Base-by-base conservation (phyloP, 306 rosid genomes). In the Sicyos edulis region DNA sequence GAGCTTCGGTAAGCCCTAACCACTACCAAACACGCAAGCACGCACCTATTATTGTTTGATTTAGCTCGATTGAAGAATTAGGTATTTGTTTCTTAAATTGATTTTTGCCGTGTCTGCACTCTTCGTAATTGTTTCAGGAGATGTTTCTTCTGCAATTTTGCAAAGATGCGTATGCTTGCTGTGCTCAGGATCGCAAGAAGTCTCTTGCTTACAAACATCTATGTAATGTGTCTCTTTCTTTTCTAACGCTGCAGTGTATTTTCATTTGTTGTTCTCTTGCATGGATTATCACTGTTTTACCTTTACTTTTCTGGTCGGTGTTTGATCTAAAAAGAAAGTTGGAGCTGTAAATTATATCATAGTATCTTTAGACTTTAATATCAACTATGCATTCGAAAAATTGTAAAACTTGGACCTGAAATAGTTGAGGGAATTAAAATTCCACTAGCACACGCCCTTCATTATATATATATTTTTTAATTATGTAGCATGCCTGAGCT, bases 121-220 rank as follows among this genome's bases (percentile, higher is more conserved):
- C 71, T 9, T 19, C 22, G 32, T 51, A 14, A 44, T 75, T 57
- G 71, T 77, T 80, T 75, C 85, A 93, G 98, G 98, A 87, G 91
- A 90, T 81, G 85, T 93, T 93, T 42, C 88, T 93, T 10, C 80
- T 85, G 60, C 90, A 82, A 60, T 86, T 90, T 45, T 70, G 88
- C 29, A 78, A 76, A 65, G 97, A 93, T 12, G 82, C 89, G 8
- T 78, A 83, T 80, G 77, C 80, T 19, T 42, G 74, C 64, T 77
- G 75, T 76, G 88, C 75, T 57, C 82, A 76, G 80, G 93, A 90
- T 54, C 89, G 89, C 0, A 93, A 87, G 81, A 88, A 88, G 74
- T 80, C 82, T 65, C 78, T 92, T 61, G 82, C 77, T 73, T 90
- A 92, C 85, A 90, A 87, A 63, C 91, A 90, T 81, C 78, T 90